These are phyloP conservation scores for Dichomitus squalens DNA, from an alignment of 1,284 basidiomycete genomes.

Conservation along the genomic window DNA sequence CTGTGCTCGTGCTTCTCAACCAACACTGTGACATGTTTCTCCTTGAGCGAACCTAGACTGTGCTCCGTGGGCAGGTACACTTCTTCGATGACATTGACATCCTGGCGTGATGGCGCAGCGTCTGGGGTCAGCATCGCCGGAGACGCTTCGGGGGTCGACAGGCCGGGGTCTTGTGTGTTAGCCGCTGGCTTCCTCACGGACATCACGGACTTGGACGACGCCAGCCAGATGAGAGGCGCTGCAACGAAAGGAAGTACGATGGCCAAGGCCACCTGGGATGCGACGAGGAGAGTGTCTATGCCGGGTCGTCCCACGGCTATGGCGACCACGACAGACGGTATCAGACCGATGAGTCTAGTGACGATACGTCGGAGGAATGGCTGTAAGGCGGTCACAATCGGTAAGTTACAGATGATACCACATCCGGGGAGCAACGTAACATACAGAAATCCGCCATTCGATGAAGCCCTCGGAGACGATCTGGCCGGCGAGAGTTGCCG, in stretches of 20 bases:
- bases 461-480: slow-evolving; percentile 95
- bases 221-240: slow-evolving; percentile 79
- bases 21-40: slow-evolving; percentile 12
- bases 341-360: slow-evolving; percentile 83
- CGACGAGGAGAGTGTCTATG: slow-evolving; percentile 81
- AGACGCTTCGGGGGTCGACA: not conserved
- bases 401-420: not conserved
- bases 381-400: slow-evolving; percentile 38
- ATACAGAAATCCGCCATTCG: slow-evolving; percentile 84
- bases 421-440: slow-evolving; percentile 25
- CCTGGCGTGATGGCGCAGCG: slow-evolving; percentile 5
- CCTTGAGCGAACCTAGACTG: slow-evolving; percentile 1
- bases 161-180: not conserved
- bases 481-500: slow-evolving; percentile 91
- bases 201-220: slow-evolving; percentile 75
- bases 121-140: not conserved
- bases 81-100: slow-evolving; percentile 12
- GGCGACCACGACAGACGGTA: slow-evolving; percentile 90
- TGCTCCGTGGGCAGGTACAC: not conserved
- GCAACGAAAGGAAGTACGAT: slow-evolving; percentile 88
- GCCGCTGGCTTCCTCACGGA: slow-evolving; percentile 39
- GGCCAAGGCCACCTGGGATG: slow-evolving; percentile 85
- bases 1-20: slow-evolving; percentile 23
- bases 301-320: slow-evolving; percentile 77
- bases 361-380: slow-evolving; percentile 81